Evolutionary conservation across 805 yeast genomes (phyloP).

Genomic region (Kuraishia cidri): DNA sequence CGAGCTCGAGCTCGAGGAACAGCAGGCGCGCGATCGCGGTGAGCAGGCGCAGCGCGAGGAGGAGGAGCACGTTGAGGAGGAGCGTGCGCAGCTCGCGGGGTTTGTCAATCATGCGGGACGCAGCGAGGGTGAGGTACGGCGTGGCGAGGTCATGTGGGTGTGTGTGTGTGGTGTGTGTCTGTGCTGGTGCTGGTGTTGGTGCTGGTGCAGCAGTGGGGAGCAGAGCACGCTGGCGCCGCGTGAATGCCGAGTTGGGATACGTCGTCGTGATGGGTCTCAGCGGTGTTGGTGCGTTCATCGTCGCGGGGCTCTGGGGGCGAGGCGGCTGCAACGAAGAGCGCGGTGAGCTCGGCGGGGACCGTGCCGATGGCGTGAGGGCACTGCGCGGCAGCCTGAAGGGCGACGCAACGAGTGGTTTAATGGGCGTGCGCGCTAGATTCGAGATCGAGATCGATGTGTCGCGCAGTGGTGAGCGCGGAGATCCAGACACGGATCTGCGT

Average conservation of each 20-base stretch:
- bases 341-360: no score
- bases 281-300: not conserved
- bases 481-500: no score
- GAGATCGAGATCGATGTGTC: no score
- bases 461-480: no score
- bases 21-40: conserved; percentile 13
- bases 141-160: conserved; percentile 29
- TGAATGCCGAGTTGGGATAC: not conserved
- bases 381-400: conserved; percentile 8
- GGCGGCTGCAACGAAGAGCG: no score
- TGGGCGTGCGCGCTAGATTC: conserved; percentile 18
- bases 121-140: conserved; percentile 34
- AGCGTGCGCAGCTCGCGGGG: conserved; percentile 25
- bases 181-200: conserved; percentile 3
- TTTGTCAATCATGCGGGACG: conserved; percentile 32
- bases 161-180: not conserved
- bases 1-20: conserved; percentile 1
- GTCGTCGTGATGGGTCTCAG: not conserved
- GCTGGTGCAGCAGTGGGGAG: conserved; percentile 2
- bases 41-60: conserved; percentile 20
- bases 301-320: no score
- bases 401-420: conserved; percentile 20
- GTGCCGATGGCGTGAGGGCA: not conserved
- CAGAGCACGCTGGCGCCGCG: not conserved
- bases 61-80: conserved; percentile 16